Evolutionary conservation across 1,284 basidiomycete genomes (phyloP).

Genomic region (Cutaneotrichosporon dermatis): DNA sequence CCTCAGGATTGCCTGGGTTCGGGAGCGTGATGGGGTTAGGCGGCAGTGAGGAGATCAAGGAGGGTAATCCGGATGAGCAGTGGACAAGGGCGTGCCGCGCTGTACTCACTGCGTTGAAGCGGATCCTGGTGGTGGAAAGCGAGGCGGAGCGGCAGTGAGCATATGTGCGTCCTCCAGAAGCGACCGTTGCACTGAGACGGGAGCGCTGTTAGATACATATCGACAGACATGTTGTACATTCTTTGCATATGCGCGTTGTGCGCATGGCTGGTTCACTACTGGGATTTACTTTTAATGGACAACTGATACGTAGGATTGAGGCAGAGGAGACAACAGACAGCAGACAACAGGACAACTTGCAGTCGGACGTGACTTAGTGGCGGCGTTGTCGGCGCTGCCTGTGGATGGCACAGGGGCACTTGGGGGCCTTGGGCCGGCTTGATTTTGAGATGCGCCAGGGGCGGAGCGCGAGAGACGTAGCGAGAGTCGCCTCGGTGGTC

Average conservation of each 20-base stretch:
- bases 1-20: slow-evolving; percentile 66
- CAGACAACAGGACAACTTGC: no score
- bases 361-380: no score
- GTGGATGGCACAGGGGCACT: no score
- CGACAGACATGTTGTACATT: background rate
- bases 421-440: background rate
- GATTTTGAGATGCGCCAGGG: background rate
- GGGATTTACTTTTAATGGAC: background rate
- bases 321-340: no score
- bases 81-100: slow-evolving; percentile 94
- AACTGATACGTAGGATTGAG: background rate
- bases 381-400: no score
- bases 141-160: slow-evolving; percentile 24
- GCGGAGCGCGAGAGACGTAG: background rate
- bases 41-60: slow-evolving; percentile 7
- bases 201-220: no score
- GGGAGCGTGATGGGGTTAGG: slow-evolving; percentile 46
- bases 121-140: slow-evolving; percentile 47
- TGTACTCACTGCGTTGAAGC: slow-evolving; percentile 82
- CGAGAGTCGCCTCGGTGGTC: background rate
- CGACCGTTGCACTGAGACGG: no score
- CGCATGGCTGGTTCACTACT: background rate
- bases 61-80: slow-evolving; percentile 62
- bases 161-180: no score
- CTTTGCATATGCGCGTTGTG: background rate